Evolutionary conservation across 148 eudicot genomes (phyloP).

Genomic region (Vaccinium corymbosum): DNA sequence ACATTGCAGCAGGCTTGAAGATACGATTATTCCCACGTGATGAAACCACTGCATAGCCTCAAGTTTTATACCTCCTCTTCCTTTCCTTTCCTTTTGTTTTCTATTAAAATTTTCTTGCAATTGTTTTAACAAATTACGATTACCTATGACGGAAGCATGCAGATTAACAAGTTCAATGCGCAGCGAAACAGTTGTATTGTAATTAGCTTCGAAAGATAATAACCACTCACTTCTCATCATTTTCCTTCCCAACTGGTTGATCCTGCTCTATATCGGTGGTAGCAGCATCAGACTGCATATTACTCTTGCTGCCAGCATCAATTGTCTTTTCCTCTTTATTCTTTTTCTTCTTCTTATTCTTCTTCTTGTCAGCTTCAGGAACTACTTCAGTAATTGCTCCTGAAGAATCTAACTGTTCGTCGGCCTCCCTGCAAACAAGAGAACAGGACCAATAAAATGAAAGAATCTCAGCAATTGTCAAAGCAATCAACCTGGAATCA

Average conservation of each 20-base stretch:
- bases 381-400: conserved; percentile 16
- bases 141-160: not conserved
- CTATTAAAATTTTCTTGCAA: not conserved
- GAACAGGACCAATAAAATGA: conserved; percentile 2
- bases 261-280: conserved; percentile 7
- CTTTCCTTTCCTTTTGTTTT: not conserved
- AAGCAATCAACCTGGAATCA: conserved; percentile 2
- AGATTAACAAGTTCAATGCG: not conserved
- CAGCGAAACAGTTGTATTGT: not conserved
- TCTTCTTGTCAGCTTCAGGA: conserved; percentile 36
- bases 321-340: conserved; percentile 28
- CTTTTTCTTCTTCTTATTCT: conserved; percentile 48
- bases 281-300: conserved; percentile 7
- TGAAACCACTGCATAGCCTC: not conserved
- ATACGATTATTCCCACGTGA: not conserved
- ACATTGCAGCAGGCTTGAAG: not conserved
- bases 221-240: conserved; percentile 31
- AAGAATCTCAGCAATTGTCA: not conserved
- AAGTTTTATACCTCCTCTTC: not conserved
- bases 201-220: not conserved
- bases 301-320: conserved; percentile 13
- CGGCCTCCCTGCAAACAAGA: conserved; percentile 21
- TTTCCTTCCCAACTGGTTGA: conserved; percentile 18
- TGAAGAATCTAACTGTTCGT: conserved; percentile 17
- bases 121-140: not conserved